These are phyloP conservation scores for Cordyceps fumosorosea DNA, from an alignment of 2,329 filamentous ascomycete genomes.

Conservation along the genomic window DNA sequence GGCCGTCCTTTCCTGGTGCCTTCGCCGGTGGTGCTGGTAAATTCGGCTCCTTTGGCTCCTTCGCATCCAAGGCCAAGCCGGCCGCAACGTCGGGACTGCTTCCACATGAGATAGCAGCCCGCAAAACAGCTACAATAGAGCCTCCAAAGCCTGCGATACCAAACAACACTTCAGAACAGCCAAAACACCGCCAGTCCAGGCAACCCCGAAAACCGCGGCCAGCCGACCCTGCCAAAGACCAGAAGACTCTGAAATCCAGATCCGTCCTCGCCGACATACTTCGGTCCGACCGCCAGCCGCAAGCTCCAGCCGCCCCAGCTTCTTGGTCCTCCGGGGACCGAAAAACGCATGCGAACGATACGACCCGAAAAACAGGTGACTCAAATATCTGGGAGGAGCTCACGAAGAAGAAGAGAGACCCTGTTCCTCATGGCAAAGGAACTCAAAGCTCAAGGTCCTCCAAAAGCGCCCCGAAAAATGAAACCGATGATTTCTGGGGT, in stretches of 20 bases:
- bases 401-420: conserved; percentile 3
- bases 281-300: conserved; percentile 10
- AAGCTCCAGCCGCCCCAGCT: conserved; percentile 1
- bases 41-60: conserved; percentile 15
- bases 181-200: not conserved
- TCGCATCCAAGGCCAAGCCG: conserved; percentile 18
- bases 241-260: conserved; percentile 17
- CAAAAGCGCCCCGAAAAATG: not conserved
- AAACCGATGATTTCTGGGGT: conserved; percentile 19
- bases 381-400: conserved; percentile 17
- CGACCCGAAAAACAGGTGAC: conserved; percentile 1
- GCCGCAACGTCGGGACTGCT: conserved; percentile 23
- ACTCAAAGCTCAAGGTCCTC: not conserved
- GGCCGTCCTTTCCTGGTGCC: conserved; percentile 20
- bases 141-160: conserved; percentile 15
- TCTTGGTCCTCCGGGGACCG: conserved; percentile 3
- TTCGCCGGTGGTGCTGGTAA: conserved; percentile 17
- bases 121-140: conserved; percentile 17
- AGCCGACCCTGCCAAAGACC: conserved; percentile 1
- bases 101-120: conserved; percentile 33
- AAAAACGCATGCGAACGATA: conserved; percentile 19
- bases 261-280: conserved; percentile 28
- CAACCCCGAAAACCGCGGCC: conserved; percentile 6
- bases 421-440: not conserved
- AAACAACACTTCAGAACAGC: not conserved